Evolutionary conservation across 192 early-diverging fungal species (phyloP).

Genomic region (Glomus cerebriforme): DNA sequence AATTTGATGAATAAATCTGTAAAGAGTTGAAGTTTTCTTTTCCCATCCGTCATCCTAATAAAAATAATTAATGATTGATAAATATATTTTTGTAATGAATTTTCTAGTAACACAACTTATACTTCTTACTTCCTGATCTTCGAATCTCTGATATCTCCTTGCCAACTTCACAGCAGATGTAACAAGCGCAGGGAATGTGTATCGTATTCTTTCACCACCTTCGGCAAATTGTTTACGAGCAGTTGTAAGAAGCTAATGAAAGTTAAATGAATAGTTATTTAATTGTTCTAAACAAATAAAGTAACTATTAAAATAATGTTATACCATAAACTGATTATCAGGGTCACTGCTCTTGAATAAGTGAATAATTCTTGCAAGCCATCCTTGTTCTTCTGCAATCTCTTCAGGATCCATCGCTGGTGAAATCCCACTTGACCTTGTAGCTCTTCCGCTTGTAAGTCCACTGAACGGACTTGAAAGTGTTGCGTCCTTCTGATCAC

Average conservation of each 20-base stretch:
- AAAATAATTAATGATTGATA: not conserved
- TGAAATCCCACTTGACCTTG: not conserved
- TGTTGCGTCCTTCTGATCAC: constrained; percentile 77
- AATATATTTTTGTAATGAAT: not conserved
- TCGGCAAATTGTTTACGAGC: constrained; percentile 85
- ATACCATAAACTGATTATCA: constrained; percentile 77
- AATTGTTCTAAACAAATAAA: not conserved
- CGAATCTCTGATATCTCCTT: constrained; percentile 51
- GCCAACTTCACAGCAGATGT: constrained; percentile 68
- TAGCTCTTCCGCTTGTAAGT: constrained; percentile 29
- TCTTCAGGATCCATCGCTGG: constrained; percentile 80
- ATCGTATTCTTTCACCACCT: constrained; percentile 89
- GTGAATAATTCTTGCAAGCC: constrained; percentile 80
- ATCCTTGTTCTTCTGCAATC: constrained; percentile 88
- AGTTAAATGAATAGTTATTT: not conserved
- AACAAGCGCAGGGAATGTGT: constrained; percentile 89
- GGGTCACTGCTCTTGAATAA: constrained; percentile 70
- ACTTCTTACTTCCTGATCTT: constrained; percentile 45
- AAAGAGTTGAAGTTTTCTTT: constrained; percentile 72
- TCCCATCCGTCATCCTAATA: constrained; percentile 61
- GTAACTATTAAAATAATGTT: not conserved
- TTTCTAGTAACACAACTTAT: not conserved
- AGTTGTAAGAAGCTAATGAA: constrained; percentile 69
- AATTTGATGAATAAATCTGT: constrained; percentile 87
- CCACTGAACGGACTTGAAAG: constrained; percentile 46